Conservation (phyloP, 148 eudicot species). For the Nepenthes mirabilis region DNA sequence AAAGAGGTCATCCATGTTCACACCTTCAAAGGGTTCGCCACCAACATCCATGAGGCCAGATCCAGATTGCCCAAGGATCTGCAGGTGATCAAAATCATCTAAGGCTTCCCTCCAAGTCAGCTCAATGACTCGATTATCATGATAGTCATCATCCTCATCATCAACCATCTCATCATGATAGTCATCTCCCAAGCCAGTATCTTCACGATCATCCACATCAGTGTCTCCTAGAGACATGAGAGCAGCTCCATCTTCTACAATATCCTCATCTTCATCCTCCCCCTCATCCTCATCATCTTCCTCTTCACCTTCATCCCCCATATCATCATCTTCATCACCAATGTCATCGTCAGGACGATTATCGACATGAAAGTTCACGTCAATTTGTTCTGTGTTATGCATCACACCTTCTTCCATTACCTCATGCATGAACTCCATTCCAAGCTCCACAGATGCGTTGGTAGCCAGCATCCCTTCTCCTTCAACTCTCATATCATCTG, state of each 20-base stretch:
- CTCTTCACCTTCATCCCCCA: conserved; percentile 82
- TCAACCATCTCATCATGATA: conserved; percentile 90
- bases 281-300: conserved; percentile 89
- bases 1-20: conserved; percentile 91
- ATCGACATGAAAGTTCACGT: conserved; percentile 75
- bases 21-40: conserved; percentile 87
- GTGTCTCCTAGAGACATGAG: conserved; percentile 93
- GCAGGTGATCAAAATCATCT: conserved; percentile 85
- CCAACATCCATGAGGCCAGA: conserved; percentile 68
- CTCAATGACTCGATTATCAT: conserved; percentile 86
- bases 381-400: conserved; percentile 37
- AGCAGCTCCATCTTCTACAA: conserved; percentile 86
- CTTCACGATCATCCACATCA: conserved; percentile 91
- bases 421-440: conserved; percentile 56
- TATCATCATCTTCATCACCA: conserved; percentile 92
- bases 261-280: conserved; percentile 93
- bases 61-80: conserved; percentile 78
- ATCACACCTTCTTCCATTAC: conserved; percentile 63
- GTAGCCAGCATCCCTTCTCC: conserved; percentile 24
- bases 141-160: conserved; percentile 90
- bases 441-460: conserved; percentile 37
- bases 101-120: conserved; percentile 98
- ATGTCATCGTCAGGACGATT: conserved; percentile 64
- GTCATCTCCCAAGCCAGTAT: conserved; percentile 78
- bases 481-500: conserved; percentile 58